Base-by-base conservation (phyloP, 192 early-diverging fungal genomes). In the Chytriomyces hyalinus region DNA sequence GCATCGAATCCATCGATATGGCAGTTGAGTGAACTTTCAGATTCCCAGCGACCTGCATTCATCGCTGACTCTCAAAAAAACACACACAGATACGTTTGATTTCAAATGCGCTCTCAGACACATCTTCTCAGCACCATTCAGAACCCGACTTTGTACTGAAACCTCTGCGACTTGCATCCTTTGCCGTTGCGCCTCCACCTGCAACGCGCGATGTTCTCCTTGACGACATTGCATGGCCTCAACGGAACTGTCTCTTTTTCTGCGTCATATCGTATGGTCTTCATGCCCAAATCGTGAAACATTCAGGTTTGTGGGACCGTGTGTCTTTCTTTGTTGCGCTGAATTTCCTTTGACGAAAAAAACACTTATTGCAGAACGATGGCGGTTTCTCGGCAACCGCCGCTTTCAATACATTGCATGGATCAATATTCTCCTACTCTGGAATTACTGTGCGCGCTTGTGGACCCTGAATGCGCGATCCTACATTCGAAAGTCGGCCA, bases 211-310 rank as follows among this genome's bases (percentile, higher is more conserved):
- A 60, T 60, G 57, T 36, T 13, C 64, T 53, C 68, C 71, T 48
- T 44, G 68, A 15, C 28, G 69, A 73, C n/a, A 6, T 15, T 6
- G 5, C 26, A 22, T 45, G 48, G 26, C 53, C 73, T 11, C 20
- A 79, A 47, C 17, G 61, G 43, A 61, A 78, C 5, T n/a, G 11
- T 43, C 78, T 72, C 47, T n/a, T 24, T 4, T 78, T 80, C 60
- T 78, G 74, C 48, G 79, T 80, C 49, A 65, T 79, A 13, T 78
- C 75, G 17, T 79, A 49, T 28, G 79, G 76, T 15, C 26, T 80
- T 13, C 79, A 80, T 22, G 79, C 79, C 17, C 76, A 80, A 65
- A 78, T 80, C 57, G 79, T 80, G 17, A 79, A 65, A 20, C 75
- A 80, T 17, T 70, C 63, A 9, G 36, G 36, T 36, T 36, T 36